Conservation (phyloP, 805 yeast genomes). For the Groenewaldozyma salmanticensis region DNA sequence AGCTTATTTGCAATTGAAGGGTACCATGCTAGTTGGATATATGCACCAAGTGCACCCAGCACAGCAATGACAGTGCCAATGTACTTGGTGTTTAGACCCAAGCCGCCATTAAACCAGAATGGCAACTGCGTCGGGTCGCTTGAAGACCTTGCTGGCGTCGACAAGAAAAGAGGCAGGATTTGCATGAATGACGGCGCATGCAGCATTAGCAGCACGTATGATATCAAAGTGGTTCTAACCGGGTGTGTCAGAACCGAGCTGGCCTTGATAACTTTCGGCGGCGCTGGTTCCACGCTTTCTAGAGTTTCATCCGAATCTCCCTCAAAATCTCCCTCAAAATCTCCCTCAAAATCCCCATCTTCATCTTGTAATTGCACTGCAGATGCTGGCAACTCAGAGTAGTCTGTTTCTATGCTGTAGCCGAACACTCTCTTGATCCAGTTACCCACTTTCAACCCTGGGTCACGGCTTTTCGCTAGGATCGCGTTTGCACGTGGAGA, state of each 20-base stretch:
- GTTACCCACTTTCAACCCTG: constrained; percentile 14
- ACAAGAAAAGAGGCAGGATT: constrained; percentile 45
- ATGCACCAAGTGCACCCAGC: constrained; percentile 45
- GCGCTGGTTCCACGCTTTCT: constrained; percentile 2
- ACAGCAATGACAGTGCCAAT: constrained; percentile 43
- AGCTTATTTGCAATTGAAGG: constrained; percentile 41
- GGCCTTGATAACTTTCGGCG: constrained; percentile 7
- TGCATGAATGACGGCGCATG: constrained; percentile 43
- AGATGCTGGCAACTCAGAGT: neutral
- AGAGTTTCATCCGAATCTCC: neutral
- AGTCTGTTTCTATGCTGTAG: neutral
- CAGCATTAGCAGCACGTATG: constrained; percentile 29
- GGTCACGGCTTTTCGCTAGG: constrained; percentile 12
- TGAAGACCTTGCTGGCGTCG: constrained; percentile 24
- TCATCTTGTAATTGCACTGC: constrained; percentile 5
- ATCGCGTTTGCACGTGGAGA: constrained; percentile 8
- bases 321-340: neutral
- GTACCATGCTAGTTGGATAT: constrained; percentile 39
- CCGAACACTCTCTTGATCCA: neutral
- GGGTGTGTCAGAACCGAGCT: constrained; percentile 16
- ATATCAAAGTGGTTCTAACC: constrained; percentile 15
- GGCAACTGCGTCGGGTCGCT: constrained; percentile 31
- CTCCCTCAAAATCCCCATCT: constrained; percentile 5
- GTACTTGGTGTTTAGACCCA: constrained; percentile 38
- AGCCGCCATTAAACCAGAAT: constrained; percentile 41